phyloP scores from a whole-genome alignment of 257 asterid genomes.

The Echium plantagineum region DNA sequence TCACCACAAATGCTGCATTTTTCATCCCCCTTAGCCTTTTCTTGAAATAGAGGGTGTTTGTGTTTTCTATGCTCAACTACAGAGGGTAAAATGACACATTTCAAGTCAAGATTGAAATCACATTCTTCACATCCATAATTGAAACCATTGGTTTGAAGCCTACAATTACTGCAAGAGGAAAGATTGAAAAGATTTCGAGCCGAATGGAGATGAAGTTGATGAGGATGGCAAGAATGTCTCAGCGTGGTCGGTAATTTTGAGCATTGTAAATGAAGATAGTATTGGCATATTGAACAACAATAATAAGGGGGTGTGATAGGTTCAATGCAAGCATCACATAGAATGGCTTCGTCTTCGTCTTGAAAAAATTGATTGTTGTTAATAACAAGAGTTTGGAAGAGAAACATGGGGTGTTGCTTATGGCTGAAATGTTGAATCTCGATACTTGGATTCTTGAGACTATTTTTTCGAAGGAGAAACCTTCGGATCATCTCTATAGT shows the following conservation, averaged over 20 bases:
- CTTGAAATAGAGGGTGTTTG: neutral
- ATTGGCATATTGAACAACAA: neutral
- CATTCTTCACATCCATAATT: neutral
- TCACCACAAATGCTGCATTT: neutral
- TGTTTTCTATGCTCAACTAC: neutral
- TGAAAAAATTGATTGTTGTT: neutral
- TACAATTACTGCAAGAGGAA: neutral
- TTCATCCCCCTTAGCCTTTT: neutral
- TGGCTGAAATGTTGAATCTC: conserved; percentile 1
- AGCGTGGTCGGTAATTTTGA: neutral
- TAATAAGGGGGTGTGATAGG: neutral
- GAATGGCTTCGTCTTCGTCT: neutral
- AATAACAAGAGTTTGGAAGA: neutral
- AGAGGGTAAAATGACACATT: neutral
- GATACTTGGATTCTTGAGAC: neutral
- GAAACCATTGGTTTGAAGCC: neutral
- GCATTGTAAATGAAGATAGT: neutral
- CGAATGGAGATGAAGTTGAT: neutral
- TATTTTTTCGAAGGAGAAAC: neutral
- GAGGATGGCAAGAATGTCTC: neutral
- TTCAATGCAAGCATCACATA: neutral
- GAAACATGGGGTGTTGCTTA: neutral
- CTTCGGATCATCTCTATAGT: neutral
- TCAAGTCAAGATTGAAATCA: neutral
- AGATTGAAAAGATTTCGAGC: neutral